Percentiles rank a stretch among this genome's conserved stretches.
Evolutionary conservation across 139 green algal genomes (phyloP).

Genomic region (Eudorina sp.): DNA sequence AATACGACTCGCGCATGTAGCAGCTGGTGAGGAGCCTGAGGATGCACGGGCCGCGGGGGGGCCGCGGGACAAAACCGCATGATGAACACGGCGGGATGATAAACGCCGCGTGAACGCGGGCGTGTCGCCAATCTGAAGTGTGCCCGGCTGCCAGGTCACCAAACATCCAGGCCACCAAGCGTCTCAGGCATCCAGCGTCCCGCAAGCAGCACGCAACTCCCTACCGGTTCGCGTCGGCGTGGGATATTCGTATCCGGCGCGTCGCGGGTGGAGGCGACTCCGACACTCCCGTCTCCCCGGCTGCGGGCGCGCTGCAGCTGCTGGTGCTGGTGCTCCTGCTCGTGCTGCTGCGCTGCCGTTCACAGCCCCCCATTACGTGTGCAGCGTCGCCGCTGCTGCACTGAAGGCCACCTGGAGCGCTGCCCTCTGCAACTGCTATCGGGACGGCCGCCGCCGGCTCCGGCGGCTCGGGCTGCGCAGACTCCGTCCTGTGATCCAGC

Average conservation of each 20-base stretch:
- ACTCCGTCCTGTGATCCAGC: neutral
- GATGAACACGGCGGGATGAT: too few species aligned
- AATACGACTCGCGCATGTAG: constrained; percentile 75
- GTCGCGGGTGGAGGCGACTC: neutral
- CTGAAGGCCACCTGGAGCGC: too few species aligned
- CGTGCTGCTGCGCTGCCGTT: neutral
- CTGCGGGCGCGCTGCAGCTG: neutral
- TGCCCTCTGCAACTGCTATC: too few species aligned
- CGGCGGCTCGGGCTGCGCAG: too few species aligned
- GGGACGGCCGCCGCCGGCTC: too few species aligned
- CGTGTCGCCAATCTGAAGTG: too few species aligned
- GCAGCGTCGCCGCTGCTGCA: too few species aligned
- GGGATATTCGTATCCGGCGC: constrained; percentile 39
- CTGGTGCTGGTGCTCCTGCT: neutral
- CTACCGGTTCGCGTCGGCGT: constrained; percentile 62
- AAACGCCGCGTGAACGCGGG: too few species aligned
- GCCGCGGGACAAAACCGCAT: too few species aligned
- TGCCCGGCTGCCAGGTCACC: too few species aligned
- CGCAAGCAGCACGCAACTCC: neutral
- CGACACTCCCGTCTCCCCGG: neutral
- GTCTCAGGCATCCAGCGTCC: neutral
- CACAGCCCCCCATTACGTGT: neutral
- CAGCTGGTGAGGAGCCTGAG: constrained; percentile 61
- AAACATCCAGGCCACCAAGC: too few species aligned
- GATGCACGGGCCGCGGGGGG: too few species aligned